These are phyloP conservation scores for Phytophthora tentaculata DNA, from an alignment of 352 stramenopile genomes.

Conservation along the genomic window DNA sequence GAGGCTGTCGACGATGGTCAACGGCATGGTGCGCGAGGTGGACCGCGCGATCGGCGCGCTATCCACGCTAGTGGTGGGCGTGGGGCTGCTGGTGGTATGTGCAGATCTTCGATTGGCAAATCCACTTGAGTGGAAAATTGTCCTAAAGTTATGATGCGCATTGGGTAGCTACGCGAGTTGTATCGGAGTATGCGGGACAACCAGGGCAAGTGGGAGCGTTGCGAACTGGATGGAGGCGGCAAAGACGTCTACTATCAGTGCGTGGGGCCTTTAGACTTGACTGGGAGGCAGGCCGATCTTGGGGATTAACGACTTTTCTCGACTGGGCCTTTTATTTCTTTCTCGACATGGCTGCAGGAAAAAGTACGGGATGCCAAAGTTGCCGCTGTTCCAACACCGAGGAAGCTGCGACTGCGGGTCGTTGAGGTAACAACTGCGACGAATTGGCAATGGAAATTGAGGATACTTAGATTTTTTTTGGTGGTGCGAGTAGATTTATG, in stretches of 20 bases:
- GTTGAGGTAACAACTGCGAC: conserved; percentile 42
- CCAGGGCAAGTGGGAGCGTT: conserved; percentile 65
- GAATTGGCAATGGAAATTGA: neutral
- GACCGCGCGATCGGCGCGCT: conserved; percentile 80
- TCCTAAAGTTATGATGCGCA: conserved; percentile 5
- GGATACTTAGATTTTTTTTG: conserved; percentile 20
- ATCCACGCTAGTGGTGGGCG: conserved; percentile 76
- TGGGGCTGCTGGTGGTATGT: conserved; percentile 74
- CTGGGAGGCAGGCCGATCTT: neutral
- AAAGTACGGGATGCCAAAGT: conserved; percentile 76
- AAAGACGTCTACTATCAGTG: conserved; percentile 84
- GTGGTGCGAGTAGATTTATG: conserved; percentile 56
- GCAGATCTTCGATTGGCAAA: neutral
- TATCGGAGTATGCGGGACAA: conserved; percentile 56
- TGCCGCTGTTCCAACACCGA: conserved; percentile 78
- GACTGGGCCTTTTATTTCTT: conserved; percentile 8
- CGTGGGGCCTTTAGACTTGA: conserved; percentile 11
- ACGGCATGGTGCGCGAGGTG: conserved; percentile 75
- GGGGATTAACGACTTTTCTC: conserved; percentile 10
- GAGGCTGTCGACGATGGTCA: conserved; percentile 42
- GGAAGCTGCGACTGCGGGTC: conserved; percentile 76
- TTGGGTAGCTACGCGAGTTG: conserved; percentile 61
- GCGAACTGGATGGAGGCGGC: conserved; percentile 46
- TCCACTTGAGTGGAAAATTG: conserved; percentile 3
- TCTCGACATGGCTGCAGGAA: conserved; percentile 46